Evolutionary conservation across 805 yeast species (phyloP).

Genomic region (Kodamaea nitidulidarum): DNA sequence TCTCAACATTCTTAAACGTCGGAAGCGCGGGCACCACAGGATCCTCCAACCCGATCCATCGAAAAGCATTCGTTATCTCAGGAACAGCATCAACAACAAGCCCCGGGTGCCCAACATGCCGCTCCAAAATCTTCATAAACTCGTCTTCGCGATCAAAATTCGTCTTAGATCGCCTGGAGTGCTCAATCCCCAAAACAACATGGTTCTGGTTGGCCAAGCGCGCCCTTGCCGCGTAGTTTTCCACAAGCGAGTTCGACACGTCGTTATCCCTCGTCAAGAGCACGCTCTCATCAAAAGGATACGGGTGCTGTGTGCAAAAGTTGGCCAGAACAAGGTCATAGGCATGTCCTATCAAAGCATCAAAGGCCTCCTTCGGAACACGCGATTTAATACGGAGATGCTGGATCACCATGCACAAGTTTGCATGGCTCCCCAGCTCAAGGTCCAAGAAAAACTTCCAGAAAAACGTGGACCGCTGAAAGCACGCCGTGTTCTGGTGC

Average conservation of each 20-base stretch:
- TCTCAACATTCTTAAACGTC: conserved; percentile 60
- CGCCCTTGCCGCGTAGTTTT: conserved; percentile 21
- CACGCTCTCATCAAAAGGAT: conserved; percentile 7
- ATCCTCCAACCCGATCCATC: conserved; percentile 12
- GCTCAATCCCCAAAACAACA: conserved; percentile 15
- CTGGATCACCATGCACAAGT: conserved; percentile 42
- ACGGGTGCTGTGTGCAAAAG: conserved; percentile 18
- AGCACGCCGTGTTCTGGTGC: conserved; percentile 21
- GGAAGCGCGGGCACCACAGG: conserved; percentile 42
- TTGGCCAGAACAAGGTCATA: conserved; percentile 19
- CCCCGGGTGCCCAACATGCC: conserved; percentile 8
- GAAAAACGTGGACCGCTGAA: conserved; percentile 43
- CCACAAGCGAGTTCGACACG: conserved; percentile 23
- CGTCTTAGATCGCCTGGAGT: conserved; percentile 7
- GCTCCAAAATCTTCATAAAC: conserved; percentile 13
- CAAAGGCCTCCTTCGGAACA: conserved; percentile 47
- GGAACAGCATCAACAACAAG: conserved; percentile 25
- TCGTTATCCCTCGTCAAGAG: conserved; percentile 17
- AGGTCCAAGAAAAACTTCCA: conserved; percentile 58
- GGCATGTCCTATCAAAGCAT: conserved; percentile 34
- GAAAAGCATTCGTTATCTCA: conserved; percentile 28
- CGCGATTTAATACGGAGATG: conserved; percentile 43
- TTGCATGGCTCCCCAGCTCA: conserved; percentile 45
- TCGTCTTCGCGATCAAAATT: conserved; percentile 18
- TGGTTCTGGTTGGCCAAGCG: conserved; percentile 22